Conservation (phyloP, 345 rosid genomes). For the Hibiscus mutabilis region DNA sequence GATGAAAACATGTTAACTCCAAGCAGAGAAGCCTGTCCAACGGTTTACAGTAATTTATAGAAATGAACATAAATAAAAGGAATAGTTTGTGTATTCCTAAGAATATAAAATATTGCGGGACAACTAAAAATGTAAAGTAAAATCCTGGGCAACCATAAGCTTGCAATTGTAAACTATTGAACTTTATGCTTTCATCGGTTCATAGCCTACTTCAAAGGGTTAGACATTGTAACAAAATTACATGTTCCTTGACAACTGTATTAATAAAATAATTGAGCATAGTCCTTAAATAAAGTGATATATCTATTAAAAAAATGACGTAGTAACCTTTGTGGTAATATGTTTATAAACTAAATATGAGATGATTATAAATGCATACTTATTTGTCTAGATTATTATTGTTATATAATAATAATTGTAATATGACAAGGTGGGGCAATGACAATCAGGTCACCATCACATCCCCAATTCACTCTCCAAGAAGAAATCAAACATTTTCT, state of each 20-base stretch:
- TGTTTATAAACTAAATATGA: no score
- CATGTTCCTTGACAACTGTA: not conserved
- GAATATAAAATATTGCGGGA: constrained; percentile 1
- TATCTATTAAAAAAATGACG: no score
- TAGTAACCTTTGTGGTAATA: no score
- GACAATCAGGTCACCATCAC: no score
- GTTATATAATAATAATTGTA: no score
- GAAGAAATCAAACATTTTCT: no score
- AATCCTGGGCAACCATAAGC: constrained; percentile 1
- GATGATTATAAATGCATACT: no score
- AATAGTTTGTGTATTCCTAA: not conserved
- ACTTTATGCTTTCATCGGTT: not conserved
- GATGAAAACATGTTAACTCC: not conserved
- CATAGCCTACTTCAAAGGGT: not conserved
- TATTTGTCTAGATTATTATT: no score
- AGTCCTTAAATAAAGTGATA: no score
- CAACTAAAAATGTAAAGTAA: not conserved
- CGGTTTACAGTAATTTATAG: not conserved
- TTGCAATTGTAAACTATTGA: not conserved
- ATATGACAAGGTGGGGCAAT: no score
- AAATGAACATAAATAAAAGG: not conserved
- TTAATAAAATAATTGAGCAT: no score
- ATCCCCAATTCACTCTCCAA: no score
- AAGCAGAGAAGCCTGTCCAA: not conserved
- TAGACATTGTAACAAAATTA: not conserved